phyloP scores from a whole-genome alignment of 306 rosid genomes.

The Abrus pulchellus region DNA sequence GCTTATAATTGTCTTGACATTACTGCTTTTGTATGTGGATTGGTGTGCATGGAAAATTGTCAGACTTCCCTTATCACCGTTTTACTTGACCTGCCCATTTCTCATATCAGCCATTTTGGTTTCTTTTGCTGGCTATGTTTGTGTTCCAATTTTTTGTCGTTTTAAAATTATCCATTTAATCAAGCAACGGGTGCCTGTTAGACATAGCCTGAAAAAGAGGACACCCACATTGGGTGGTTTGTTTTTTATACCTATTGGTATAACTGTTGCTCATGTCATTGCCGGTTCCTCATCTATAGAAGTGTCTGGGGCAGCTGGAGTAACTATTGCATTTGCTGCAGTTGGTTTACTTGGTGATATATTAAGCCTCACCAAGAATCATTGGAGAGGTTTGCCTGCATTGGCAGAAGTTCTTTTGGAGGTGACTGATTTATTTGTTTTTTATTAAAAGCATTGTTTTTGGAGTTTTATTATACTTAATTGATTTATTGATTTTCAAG shows the following conservation, averaged over 20 bases:
- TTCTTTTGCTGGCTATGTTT: constrained; percentile 85
- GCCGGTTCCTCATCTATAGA: constrained; percentile 75
- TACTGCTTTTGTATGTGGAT: constrained; percentile 80
- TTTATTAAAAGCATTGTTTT: neutral
- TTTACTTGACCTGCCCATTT: constrained; percentile 89
- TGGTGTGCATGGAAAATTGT: constrained; percentile 95
- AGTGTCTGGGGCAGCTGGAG: constrained; percentile 74
- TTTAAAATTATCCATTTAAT: constrained; percentile 70
- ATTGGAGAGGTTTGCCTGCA: constrained; percentile 68
- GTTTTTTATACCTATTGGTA: constrained; percentile 82
- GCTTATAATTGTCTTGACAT: constrained; percentile 63
- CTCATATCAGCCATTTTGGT: constrained; percentile 73
- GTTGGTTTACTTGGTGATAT: constrained; percentile 85
- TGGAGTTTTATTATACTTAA: constrained; percentile 31
- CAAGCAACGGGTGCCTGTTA: constrained; percentile 63
- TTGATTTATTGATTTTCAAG: neutral
- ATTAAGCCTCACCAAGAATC: constrained; percentile 66
- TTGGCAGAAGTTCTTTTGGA: constrained; percentile 64
- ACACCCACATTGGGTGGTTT: constrained; percentile 97
- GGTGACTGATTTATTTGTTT: constrained; percentile 60
- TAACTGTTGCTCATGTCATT: constrained; percentile 67
- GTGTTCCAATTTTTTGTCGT: constrained; percentile 73
- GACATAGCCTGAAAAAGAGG: constrained; percentile 61
- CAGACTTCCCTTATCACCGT: constrained; percentile 79
- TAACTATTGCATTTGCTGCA: constrained; percentile 88